Evolutionary conservation across 257 asterid species (phyloP), one percentile per base, ranked within the genome.

Genomic region (Solanum corneliomulleri): DNA sequence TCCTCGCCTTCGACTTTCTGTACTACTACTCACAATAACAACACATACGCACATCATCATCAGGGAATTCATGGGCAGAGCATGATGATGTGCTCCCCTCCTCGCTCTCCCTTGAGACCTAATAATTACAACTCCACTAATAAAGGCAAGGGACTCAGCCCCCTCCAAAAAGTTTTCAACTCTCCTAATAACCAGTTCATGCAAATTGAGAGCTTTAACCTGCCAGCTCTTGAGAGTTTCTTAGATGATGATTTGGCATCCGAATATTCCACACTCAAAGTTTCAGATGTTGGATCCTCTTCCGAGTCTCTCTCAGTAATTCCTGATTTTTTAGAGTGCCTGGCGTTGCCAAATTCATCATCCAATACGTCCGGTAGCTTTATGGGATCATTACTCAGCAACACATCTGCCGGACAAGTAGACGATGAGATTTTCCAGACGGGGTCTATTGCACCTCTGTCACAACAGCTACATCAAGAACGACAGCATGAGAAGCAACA

Each of bases 81-180:
- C 77, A 89, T 89, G 47, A 87, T 88, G 72, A 86, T 88, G 4
- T 89, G 89, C 88, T 93, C 97, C n/a, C 94, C 97, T 31, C 95
- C 95, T 4, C 91, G 93, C 6, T 93, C 94, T 16, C 96, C 97
- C 14, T 88, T 91, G 4, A 91, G 93, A 64, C 88, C 89, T 12
- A 75, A 69, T 16, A 80, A 42, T 16, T 64, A 86, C 58, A 41
- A 76, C 83, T 41, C 62, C 10, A 41, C 12, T 12, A 82, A 76
- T 13, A 93, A 90, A 91, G 95, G 95, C 29, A 95, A 93, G 88
- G 97, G 96, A 27, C 10, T 91, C 83, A 94, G 97, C 88, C 98
- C 98, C 0, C 93, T 95, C 15, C 94, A 93, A 81, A 91, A 90
- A 76, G 95, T 94, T 10, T 89, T 94, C 88, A 94, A 92, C 86